Evolutionary conservation across 148 eudicot species (phyloP).

Genomic region (Talinum fruticosum): DNA sequence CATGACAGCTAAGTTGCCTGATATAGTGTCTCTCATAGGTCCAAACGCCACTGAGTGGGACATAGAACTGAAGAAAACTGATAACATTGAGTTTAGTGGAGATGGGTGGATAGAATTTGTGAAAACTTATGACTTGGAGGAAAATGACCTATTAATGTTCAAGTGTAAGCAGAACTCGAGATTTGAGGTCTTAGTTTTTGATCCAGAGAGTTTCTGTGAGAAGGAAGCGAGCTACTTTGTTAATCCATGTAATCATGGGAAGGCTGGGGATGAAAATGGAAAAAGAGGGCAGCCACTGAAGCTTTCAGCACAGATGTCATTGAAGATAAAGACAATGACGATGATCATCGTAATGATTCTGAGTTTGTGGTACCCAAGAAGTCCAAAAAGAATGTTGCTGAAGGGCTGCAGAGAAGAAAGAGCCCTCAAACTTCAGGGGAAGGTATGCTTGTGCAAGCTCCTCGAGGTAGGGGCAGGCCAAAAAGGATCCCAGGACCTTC

Average conservation of each 20-base stretch:
- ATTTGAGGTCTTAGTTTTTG: conserved; percentile 51
- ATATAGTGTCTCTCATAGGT: conserved; percentile 35
- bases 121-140: conserved; percentile 34
- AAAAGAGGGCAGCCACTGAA: conserved; percentile 20
- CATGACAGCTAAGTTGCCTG: conserved; percentile 21
- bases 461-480: not conserved
- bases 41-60: conserved; percentile 50
- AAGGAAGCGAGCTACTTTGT: conserved; percentile 50
- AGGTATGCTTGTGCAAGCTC: not conserved
- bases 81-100: conserved; percentile 25
- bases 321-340: conserved; percentile 20
- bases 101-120: conserved; percentile 52
- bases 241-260: conserved; percentile 25
- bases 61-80: conserved; percentile 31
- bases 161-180: conserved; percentile 33
- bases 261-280: conserved; percentile 4
- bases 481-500: not conserved
- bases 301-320: conserved; percentile 18
- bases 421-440: not conserved
- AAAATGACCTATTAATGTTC: conserved; percentile 38
- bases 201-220: conserved; percentile 44
- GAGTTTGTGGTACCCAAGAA: conserved; percentile 10
- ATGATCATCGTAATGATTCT: conserved; percentile 8
- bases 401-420: not conserved
- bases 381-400: not conserved